Evolutionary conservation across 202 grass and related monocot genomes (phyloP), one percentile per base, ranked within the genome.

Genomic region (Panicum hallii): DNA sequence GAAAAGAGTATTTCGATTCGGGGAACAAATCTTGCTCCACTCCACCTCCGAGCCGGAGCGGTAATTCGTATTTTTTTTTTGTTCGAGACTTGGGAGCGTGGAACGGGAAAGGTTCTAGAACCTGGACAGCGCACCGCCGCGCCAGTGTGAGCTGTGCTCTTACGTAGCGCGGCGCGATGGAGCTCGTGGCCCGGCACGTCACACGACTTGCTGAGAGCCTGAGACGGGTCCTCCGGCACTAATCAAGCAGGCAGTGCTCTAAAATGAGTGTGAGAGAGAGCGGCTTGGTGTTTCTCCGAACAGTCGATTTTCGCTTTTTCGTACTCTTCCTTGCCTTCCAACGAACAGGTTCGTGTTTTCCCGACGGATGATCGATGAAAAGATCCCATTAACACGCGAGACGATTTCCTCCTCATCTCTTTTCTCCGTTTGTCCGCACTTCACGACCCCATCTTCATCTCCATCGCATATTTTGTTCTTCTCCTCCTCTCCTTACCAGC

Each of bases 91-190:
- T 2, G 28, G 9, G 34, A 2, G 19, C 1, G 38, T 41, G 6
- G 62, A 43, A 16, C 6, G 19, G 16, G 20, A 77, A 42, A 69
- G 34, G 30, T 81, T 81, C 64, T 69, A 70, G 8, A 70, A 56
- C 1, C 6, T n/a, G 9, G 50, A 70, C 52, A 58, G 66, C 78
- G 2, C 47, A 6, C 6, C 63, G 42, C 45, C 17, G 1, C 1
- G 11, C 0, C 9, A 10, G 46, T n/a, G 36, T 57, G 72, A 40
- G 28, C 19, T 52, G 64, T 42, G 63, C 48, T 54, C 17, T 26
- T 80, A 79, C 11, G 77, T 77, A 7, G 48, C 54, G 47, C 47
- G 36, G 36, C 36, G 36, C 36, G 36, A 38, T 49, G 12, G 47
- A 49, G 47, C 12, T 49, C 47, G 47, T 49, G 47, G 47, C 47